These are phyloP conservation scores for Avena eriantha DNA, from an alignment of 176 grass and related monocot genomes.

Conservation along the genomic window DNA sequence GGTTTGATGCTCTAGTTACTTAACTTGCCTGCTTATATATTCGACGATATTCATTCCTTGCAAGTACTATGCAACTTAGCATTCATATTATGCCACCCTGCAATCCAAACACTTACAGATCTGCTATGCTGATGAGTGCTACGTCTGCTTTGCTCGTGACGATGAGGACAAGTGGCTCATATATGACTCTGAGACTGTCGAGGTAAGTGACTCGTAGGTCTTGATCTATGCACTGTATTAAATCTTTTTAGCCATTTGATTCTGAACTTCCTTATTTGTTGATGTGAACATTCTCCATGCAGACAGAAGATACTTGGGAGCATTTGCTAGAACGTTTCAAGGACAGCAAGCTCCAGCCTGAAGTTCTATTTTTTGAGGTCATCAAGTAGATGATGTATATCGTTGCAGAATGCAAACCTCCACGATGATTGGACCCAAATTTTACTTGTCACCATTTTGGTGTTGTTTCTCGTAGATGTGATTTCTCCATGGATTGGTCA, in stretches of 20 bases:
- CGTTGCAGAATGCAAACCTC: constrained; percentile 7
- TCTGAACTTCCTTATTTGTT: not conserved
- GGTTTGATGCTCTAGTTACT: not conserved
- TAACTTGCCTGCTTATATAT: not conserved
- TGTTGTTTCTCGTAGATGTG: not conserved
- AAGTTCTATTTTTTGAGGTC: no score
- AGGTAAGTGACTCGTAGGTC: not conserved
- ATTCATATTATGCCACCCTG: not conserved
- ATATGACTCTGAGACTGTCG: not conserved
- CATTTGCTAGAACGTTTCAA: no score
- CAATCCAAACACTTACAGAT: constrained; percentile 21
- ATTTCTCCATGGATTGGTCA: not conserved
- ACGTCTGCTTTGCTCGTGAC: constrained; percentile 26
- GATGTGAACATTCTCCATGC: no score
- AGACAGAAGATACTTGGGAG: no score
- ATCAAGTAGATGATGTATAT: constrained; percentile 15
- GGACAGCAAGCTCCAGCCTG: no score
- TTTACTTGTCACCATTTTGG: no score
- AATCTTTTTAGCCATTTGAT: not conserved
- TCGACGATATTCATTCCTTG: not conserved
- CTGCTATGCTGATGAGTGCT: not conserved
- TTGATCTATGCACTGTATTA: not conserved
- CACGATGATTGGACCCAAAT: not conserved
- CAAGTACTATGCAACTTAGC: not conserved
- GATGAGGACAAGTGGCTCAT: constrained; percentile 30